A percentile compares a stretch with the other conserved stretches of the same genome.
These are phyloP conservation scores for Fusarium sp. DNA, from an alignment of 2,329 filamentous ascomycete genomes.

Conservation along the genomic window DNA sequence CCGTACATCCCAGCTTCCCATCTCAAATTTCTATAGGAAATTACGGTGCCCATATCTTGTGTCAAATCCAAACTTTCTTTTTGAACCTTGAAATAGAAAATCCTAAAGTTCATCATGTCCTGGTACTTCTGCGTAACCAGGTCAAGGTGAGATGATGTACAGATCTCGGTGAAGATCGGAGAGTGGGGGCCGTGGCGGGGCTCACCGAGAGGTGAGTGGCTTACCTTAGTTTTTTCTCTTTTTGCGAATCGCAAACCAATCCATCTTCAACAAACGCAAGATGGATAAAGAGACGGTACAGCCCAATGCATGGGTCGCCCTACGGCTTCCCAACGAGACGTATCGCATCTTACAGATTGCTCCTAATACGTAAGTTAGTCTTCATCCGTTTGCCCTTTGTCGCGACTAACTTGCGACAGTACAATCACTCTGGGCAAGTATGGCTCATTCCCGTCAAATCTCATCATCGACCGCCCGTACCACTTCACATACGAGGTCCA, in stretches of 20 bases:
- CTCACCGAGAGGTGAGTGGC: conserved; percentile 50
- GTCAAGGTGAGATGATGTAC: neutral
- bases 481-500: conserved; percentile 91
- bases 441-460: conserved; percentile 88
- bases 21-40: no score
- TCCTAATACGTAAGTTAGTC: conserved; percentile 68
- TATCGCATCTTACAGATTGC: conserved; percentile 69
- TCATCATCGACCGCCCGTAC: conserved; percentile 91
- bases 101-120: no score
- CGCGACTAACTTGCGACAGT: conserved; percentile 62
- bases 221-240: conserved; percentile 47
- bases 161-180: conserved; percentile 37
- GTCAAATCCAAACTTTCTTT: no score
- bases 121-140: neutral
- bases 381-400: conserved; percentile 2
- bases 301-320: conserved; percentile 71
- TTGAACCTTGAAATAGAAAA: no score
- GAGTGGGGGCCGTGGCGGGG: conserved; percentile 44
- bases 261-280: conserved; percentile 31
- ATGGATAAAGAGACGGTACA: conserved; percentile 57
- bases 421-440: conserved; percentile 93
- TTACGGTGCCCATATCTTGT: no score
- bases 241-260: conserved; percentile 27
- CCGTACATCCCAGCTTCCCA: no score
- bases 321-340: conserved; percentile 71